Conservation (phyloP, 805 yeast species). For the Candida coleopterorum region DNA sequence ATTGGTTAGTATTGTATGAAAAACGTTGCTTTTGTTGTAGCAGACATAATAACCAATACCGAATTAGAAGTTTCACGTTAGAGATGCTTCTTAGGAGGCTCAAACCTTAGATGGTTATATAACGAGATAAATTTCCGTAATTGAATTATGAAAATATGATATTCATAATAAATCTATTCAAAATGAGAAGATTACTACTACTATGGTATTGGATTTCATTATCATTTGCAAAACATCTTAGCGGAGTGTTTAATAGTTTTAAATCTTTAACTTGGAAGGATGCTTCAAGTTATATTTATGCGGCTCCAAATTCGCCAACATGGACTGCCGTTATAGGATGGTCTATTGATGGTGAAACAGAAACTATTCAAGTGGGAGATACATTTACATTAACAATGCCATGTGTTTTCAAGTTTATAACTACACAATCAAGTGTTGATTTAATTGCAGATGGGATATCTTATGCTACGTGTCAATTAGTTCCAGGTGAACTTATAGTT, state of each 20-base stretch:
- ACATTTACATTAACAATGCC: conserved; percentile 24
- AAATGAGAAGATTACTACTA: not conserved
- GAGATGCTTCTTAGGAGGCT: no score
- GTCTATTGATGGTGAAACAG: conserved; percentile 13
- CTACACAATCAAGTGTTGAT: conserved; percentile 9
- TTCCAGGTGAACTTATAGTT: conserved; percentile 13
- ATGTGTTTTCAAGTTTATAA: conserved; percentile 20
- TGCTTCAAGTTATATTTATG: not conserved
- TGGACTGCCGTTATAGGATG: no score
- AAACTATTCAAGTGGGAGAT: conserved; percentile 22
- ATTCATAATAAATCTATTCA: not conserved
- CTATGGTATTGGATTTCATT: not conserved
- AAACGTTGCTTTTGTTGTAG: no score
- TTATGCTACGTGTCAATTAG: conserved; percentile 20
- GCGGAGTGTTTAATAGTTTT: no score
- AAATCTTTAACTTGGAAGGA: conserved; percentile 5
- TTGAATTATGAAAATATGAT: no score
- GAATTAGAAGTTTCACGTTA: no score
- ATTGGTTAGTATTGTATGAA: no score
- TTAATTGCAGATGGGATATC: conserved; percentile 11
- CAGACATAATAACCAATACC: no score
- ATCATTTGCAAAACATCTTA: conserved; percentile 1
- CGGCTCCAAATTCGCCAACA: conserved; percentile 3
- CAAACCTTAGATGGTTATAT: no score
- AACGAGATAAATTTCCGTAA: no score